Conservation (phyloP, 768 basidiomycete genomes). For the Leccinellum rugosiceps region DNA sequence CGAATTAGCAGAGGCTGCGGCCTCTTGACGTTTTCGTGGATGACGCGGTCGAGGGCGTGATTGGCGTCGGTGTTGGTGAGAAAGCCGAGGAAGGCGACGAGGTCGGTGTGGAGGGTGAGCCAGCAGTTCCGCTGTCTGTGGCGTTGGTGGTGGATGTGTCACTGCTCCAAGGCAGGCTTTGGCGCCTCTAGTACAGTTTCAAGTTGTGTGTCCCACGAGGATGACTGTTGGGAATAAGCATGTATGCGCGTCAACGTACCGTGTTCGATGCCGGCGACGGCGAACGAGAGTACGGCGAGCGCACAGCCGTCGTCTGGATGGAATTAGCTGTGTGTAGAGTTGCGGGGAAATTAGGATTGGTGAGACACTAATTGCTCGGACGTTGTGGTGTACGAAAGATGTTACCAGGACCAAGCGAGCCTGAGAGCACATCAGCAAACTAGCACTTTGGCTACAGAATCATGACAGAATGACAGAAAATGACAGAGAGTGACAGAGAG, state of each 20-base stretch:
- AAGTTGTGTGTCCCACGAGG: constrained; percentile 82
- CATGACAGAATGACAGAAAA: no score
- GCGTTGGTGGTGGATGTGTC: no score
- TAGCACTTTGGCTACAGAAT: no score
- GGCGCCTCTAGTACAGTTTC: no score
- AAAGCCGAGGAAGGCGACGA: constrained; percentile 39
- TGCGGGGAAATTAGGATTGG: background rate
- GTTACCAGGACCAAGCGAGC: no score
- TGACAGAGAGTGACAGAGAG: no score
- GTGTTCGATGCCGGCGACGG: constrained; percentile 72
- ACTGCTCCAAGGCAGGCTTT: constrained; percentile 53
- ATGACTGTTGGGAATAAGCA: constrained; percentile 48
- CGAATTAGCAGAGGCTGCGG: no score
- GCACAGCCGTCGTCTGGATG: constrained; percentile 78
- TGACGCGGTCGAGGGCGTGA: constrained; percentile 45
- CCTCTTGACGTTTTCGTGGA: constrained; percentile 58
- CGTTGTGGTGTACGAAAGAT: constrained; percentile 88
- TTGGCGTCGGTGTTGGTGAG: constrained; percentile 37
- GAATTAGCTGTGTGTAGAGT: no score
- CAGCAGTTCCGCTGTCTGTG: constrained; percentile 30
- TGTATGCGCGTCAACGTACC: constrained; percentile 40
- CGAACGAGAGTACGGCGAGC: constrained; percentile 70
- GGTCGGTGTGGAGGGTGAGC: constrained; percentile 54
- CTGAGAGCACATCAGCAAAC: no score
- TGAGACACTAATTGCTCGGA: constrained; percentile 39